Base-by-base conservation (phyloP, 768 basidiomycete genomes). In the Suillus subalutaceus region DNA sequence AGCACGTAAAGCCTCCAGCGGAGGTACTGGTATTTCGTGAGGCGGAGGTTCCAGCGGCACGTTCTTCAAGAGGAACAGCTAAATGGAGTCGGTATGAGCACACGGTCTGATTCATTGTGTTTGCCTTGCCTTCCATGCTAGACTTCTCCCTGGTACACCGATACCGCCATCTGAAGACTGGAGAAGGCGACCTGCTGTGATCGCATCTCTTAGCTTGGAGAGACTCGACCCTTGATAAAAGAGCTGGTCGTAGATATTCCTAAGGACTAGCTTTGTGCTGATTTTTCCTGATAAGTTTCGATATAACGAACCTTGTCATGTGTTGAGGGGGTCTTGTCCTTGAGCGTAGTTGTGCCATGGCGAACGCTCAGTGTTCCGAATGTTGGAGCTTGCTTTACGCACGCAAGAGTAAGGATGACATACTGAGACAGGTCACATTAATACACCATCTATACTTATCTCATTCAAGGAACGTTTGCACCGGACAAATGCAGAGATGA, bases 81-180 rank as follows among this genome's bases (percentile, higher is more conserved):
- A 73, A 55, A 71, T 57, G 70, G 60, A 58, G 44, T 56, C 55
- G 69, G 73, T 66, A 67, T 74, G 61, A 77, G 69, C 53, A 13
- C 72, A 65, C 65, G 63, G 62, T 63, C 59, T 12, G 61, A 67
- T 64, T 65, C 58, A 66, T 50, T 67, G 8, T 20, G n/a, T 53
- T 57, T 63, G 58, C 37, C 75, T 77, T 56, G 66, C 93, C 90
- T 94, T 95, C 93, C 93, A 95, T 62, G 87, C 88, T 65, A 95
- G 77, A 76, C 93, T 93, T 71, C 93, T 82, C n/a, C 93, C 93
- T 65, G 86, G 77, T 9, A 91, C 80, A 58, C 84, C 87, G 41
- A 81, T 74, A 3, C 78, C 73, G 63, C 76, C 78, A 63, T 82
- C 78, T 5, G 79, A 73, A 32, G 79, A 71, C 60, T 76, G 73